phyloP scores from a whole-genome alignment of 2,329 filamentous ascomycete species.

The Myriosclerotinia scirpicola region DNA sequence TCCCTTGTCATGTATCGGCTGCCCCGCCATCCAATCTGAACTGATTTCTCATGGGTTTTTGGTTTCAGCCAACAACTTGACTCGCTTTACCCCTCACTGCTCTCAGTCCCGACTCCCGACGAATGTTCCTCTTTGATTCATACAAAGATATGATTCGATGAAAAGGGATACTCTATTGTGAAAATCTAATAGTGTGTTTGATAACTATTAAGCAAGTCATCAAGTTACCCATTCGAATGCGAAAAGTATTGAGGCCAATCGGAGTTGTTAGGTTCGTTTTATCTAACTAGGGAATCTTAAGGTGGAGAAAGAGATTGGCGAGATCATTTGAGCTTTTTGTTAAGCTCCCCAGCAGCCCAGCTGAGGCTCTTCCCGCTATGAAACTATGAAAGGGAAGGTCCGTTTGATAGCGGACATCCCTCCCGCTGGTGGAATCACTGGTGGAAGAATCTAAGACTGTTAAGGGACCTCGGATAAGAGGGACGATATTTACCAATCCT shows the following conservation, averaged over 20 bases:
- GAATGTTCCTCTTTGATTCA: background rate
- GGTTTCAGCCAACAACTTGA: constrained; percentile 15
- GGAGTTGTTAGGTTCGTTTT: background rate
- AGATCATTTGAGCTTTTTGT: constrained; percentile 9
- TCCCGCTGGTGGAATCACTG: constrained; percentile 5
- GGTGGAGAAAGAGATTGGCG: background rate
- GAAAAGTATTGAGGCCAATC: background rate
- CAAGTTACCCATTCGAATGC: background rate
- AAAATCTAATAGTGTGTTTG: background rate
- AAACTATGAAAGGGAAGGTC: background rate
- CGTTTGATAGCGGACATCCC: constrained; percentile 1
- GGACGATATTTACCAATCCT: background rate
- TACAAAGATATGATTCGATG: background rate
- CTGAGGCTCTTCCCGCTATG: background rate
- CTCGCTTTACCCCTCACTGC: constrained; percentile 4
- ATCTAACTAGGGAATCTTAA: background rate
- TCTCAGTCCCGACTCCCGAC: constrained; percentile 3
- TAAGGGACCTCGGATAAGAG: constrained; percentile 2
- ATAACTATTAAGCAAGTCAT: background rate
- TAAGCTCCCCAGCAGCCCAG: too few relatives aligned
- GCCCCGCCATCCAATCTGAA: constrained; percentile 23
- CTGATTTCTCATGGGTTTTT: constrained; percentile 4
- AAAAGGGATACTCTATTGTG: background rate
- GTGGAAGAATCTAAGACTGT: background rate
- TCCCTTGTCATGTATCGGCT: constrained; percentile 16